phyloP scores from a whole-genome alignment of 257 asterid species.

The Penstemon barbatus region DNA sequence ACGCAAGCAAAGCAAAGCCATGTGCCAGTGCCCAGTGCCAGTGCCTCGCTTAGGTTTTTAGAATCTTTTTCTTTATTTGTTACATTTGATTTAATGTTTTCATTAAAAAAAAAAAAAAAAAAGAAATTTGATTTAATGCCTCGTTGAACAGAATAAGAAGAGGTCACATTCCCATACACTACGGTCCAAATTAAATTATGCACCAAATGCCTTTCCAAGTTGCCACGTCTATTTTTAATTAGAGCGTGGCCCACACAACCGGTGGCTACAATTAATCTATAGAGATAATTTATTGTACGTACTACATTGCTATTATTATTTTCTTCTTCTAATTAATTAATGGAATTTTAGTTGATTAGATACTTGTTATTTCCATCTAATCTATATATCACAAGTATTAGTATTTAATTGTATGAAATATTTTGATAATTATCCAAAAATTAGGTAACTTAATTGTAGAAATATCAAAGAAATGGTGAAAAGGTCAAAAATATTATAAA shows the following conservation, averaged over 20 bases:
- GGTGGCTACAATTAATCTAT: background rate
- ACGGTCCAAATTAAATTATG: conserved; percentile 37
- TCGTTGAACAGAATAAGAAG: conserved; percentile 35
- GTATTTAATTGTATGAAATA: no score
- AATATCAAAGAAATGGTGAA: no score
- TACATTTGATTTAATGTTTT: conserved; percentile 21
- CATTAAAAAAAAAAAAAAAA: background rate
- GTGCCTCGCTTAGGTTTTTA: conserved; percentile 27
- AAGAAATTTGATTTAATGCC: conserved; percentile 18
- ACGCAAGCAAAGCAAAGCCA: conserved; percentile 32
- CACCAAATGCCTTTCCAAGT: conserved; percentile 26
- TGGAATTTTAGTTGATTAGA: background rate
- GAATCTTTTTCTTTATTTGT: conserved; percentile 20
- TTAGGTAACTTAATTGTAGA: no score
- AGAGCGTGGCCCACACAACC: conserved; percentile 24
- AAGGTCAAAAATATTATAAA: no score
- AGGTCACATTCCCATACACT: conserved; percentile 26
- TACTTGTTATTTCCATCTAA: conserved; percentile 12
- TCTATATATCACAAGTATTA: background rate
- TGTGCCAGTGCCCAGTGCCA: no score
- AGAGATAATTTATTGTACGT: background rate
- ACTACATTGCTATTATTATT: no score
- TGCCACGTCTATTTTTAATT: conserved; percentile 34
- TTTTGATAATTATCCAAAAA: no score
- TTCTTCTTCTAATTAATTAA: no score